Evolutionary conservation across 2,329 filamentous ascomycete species (phyloP), one percentile per base, ranked within the genome.

Genomic region (Elsinoe fawcettii): DNA sequence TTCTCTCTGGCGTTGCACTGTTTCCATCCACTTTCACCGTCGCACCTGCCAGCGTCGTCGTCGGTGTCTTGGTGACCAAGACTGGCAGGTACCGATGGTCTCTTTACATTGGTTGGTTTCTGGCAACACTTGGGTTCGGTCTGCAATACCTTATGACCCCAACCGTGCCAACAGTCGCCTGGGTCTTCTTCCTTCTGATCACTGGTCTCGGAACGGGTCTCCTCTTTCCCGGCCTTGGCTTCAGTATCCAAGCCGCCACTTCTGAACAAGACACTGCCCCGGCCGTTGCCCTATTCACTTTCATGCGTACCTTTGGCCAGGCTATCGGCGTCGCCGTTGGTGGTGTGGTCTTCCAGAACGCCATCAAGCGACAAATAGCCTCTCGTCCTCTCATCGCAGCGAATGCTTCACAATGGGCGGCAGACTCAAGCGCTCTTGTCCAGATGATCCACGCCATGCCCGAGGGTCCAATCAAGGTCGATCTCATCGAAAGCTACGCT

Each of bases 91-190:
- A 62, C 41, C 77, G 82, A 62, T 81, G 77, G 76, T 75, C 79
- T 0, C 73, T 84, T 58, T 83, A 82, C 76, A 58, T 63, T 2
- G 86, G 85, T 23, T 89, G 85, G 84, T 63, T 67, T 0, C 47
- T 75, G 1, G 63, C 69, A 4, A 66, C 67, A 0, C 20, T 75
- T 0, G 75, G 75, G 0, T 61, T 71, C 0, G 77, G 77, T 0
- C 62, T 77, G 0, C 70, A 75, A 5, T 65, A 68, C 1, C 44
- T 77, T 0, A 69, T 76, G 16, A 67, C 72, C 37, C 54, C 64
- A 1, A 60, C 68, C 12, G 72, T 75, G 0, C 62, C 64, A 1
- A 69, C 69, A 0, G 72, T 64, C 0, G 62, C 54, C 2, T 79
- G 74, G 75, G 70, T 74, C 0, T 63, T 68, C 43, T 71, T 74